These are phyloP conservation scores for Luffa aegyptiaca DNA, from an alignment of 306 rosid genomes.

Conservation along the genomic window DNA sequence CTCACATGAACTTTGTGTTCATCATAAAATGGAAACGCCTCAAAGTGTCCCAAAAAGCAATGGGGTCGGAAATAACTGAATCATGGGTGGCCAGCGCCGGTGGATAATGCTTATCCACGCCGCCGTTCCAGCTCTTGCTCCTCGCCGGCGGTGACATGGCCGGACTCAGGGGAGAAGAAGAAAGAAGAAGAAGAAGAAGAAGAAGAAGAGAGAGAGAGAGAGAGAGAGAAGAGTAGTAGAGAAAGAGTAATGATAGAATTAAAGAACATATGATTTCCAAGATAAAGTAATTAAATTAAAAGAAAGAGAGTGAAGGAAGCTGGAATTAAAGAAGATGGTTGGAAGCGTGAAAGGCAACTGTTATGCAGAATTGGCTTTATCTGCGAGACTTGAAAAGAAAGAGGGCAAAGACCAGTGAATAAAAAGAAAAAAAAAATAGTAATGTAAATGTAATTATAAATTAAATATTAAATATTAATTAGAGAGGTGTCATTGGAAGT, in stretches of 20 bases:
- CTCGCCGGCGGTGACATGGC: constrained; percentile 16
- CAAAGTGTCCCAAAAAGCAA: constrained; percentile 78
- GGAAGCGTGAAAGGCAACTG: constrained; percentile 78
- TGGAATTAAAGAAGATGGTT: constrained; percentile 25
- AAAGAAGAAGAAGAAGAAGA: not conserved
- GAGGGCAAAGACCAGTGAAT: constrained; percentile 13
- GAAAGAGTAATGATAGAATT: constrained; percentile 1
- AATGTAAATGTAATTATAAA: not conserved
- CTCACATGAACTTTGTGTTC: constrained; percentile 84
- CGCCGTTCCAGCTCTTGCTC: constrained; percentile 11
- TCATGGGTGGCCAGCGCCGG: constrained; percentile 60
- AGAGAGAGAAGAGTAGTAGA: not conserved
- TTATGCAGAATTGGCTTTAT: constrained; percentile 45
- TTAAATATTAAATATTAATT: not conserved
- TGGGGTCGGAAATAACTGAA: constrained; percentile 31
- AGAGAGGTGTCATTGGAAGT: constrained; percentile 14
- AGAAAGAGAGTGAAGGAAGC: constrained; percentile 23
- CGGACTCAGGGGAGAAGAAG: not conserved
- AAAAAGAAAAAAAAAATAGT: not conserved
- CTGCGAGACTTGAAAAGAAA: constrained; percentile 20
- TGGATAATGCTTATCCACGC: constrained; percentile 49
- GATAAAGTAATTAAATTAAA: constrained; percentile 30
- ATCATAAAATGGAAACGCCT: constrained; percentile 70
- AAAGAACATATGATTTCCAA: constrained; percentile 25
- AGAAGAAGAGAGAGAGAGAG: not conserved